Evolutionary conservation across 352 stramenopile species (phyloP).

Genomic region (Globisporangium abappressorium): DNA sequence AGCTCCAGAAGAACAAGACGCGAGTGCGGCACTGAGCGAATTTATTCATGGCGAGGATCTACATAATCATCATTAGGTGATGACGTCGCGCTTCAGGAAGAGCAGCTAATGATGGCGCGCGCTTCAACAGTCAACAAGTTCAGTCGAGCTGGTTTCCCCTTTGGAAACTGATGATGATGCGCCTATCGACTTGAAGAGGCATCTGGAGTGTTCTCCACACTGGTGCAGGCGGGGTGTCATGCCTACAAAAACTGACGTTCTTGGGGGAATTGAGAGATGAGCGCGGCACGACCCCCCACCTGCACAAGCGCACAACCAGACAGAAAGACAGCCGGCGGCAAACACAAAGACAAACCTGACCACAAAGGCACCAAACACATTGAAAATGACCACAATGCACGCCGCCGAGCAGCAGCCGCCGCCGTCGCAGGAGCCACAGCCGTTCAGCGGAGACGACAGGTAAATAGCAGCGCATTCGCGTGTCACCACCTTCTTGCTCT

Average conservation of each 20-base stretch:
- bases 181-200: not conserved
- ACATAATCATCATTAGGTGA: not conserved
- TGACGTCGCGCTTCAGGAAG: not conserved
- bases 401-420: not conserved
- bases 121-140: not conserved
- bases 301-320: slow-evolving; percentile 6
- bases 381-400: slow-evolving; percentile 13
- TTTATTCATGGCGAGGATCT: no score
- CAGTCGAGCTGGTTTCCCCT: not conserved
- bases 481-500: not conserved
- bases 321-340: not conserved
- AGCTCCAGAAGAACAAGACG: not conserved
- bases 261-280: not conserved
- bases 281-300: not conserved
- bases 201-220: not conserved
- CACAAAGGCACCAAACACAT: not conserved
- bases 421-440: slow-evolving; percentile 5
- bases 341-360: not conserved
- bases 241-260: not conserved
- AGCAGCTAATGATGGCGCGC: not conserved
- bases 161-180: not conserved
- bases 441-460: slow-evolving; percentile 19
- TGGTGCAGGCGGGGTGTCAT: not conserved
- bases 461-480: not conserved
- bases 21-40: no score